Conservation (phyloP, 2,329 filamentous ascomycete species). For the Diaporthe amygdali region DNA sequence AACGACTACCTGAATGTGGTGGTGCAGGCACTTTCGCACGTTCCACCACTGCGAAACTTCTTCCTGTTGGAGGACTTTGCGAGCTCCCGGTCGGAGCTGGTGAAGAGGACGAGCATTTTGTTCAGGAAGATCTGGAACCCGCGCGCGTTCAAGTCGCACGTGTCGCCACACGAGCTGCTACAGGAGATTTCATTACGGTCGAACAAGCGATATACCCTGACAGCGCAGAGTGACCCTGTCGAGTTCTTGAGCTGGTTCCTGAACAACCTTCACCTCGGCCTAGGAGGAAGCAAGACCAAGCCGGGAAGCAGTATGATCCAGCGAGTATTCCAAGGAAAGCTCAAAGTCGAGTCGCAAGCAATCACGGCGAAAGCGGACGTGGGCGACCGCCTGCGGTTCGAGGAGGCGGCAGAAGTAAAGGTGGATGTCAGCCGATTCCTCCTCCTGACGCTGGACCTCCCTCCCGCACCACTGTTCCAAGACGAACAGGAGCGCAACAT, state of each 20-base stretch:
- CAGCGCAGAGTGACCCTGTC: slow-evolving; percentile 90
- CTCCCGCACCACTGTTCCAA: slow-evolving; percentile 91
- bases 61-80: slow-evolving; percentile 86
- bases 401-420: slow-evolving; percentile 84
- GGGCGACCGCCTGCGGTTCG: slow-evolving; percentile 87
- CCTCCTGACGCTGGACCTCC: slow-evolving; percentile 91
- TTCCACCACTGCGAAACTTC: slow-evolving; percentile 87
- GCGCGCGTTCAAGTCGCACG: slow-evolving; percentile 93
- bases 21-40: slow-evolving; percentile 89
- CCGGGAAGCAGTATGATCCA: slow-evolving; percentile 87
- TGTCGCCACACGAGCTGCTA: slow-evolving; percentile 94
- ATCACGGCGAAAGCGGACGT: slow-evolving; percentile 92
- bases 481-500: slow-evolving; percentile 95
- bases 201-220: slow-evolving; percentile 90
- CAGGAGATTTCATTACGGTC: slow-evolving; percentile 92
- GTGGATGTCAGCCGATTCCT: slow-evolving; percentile 81
- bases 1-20: slow-evolving; percentile 99
- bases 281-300: slow-evolving; percentile 88
- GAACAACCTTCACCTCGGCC: slow-evolving; percentile 89
- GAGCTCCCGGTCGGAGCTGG: slow-evolving; percentile 73
- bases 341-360: slow-evolving; percentile 91
- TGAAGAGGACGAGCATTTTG: slow-evolving; percentile 85
- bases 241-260: slow-evolving; percentile 98
- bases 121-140: slow-evolving; percentile 99
- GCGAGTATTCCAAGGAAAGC: slow-evolving; percentile 88